Percentiles rank a stretch among this genome's conserved stretches.
phyloP scores from a whole-genome alignment of 768 basidiomycete genomes.

The Rhizopogon salebrosus region DNA sequence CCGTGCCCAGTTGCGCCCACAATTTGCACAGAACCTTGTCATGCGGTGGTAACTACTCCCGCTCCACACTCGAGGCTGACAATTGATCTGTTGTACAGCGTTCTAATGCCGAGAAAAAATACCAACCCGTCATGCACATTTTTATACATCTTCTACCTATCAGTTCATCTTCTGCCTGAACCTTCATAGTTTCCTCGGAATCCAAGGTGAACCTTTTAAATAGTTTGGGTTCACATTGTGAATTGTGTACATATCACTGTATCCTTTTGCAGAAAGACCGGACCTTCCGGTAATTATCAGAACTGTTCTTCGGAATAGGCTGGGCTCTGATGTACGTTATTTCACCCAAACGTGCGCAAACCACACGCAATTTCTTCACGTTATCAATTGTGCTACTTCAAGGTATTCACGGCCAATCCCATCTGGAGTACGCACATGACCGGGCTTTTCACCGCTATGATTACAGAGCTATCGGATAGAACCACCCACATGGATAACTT shows the following conservation, averaged over 20 bases:
- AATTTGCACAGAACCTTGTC: neutral
- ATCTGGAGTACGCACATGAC: neutral
- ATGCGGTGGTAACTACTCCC: neutral
- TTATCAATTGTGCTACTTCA: neutral
- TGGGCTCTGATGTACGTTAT: neutral
- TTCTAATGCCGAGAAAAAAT: neutral
- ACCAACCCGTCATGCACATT: neutral
- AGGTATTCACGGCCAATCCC: neutral
- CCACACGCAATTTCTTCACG: neutral
- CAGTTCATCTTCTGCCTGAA: neutral
- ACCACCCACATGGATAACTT: neutral
- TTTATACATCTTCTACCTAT: neutral
- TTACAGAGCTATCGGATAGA: neutral
- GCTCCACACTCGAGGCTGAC: constrained; percentile 1
- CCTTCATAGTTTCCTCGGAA: neutral
- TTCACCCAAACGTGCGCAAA: neutral
- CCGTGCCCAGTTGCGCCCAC: neutral
- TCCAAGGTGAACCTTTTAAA: neutral
- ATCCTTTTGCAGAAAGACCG: neutral
- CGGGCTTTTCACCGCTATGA: neutral
- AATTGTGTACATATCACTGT: neutral
- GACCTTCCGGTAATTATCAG: neutral
- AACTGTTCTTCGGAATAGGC: neutral
- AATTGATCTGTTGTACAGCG: neutral
- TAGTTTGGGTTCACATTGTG: neutral